Conservation (phyloP, 2,329 filamentous ascomycete genomes). For the Sporothrix dimorphospora region DNA sequence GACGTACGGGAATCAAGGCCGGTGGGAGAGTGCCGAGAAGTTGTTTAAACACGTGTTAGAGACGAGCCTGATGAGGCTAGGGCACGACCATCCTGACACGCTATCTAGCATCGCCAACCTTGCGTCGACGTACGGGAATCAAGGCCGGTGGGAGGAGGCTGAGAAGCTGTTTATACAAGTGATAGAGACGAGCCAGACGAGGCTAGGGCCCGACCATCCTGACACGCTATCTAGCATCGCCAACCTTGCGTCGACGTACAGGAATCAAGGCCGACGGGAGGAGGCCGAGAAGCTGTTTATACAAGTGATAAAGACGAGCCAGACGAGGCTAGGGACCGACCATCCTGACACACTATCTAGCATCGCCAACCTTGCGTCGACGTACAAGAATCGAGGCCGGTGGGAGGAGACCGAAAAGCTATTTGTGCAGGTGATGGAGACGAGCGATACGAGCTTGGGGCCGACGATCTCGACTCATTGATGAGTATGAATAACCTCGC, state of each 20-base stretch:
- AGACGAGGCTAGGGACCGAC: conserved; percentile 16
- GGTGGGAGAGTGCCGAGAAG: not conserved
- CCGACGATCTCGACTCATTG: not conserved
- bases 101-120: not conserved
- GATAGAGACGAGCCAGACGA: not conserved
- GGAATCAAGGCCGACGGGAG: conserved; percentile 24
- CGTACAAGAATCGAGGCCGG: not conserved
- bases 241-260: too few relatives aligned
- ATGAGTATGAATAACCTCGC: too few relatives aligned
- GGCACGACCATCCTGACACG: conserved; percentile 5
- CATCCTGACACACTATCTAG: conserved; percentile 16
- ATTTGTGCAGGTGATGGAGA: conserved; percentile 17
- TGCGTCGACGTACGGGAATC: too few relatives aligned
- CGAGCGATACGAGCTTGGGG: conserved; percentile 4
- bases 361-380: conserved; percentile 17
- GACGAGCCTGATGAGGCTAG: not conserved
- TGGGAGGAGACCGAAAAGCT: too few relatives aligned
- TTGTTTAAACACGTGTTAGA: too few relatives aligned
- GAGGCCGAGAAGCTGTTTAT: conserved; percentile 30
- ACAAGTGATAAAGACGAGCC: not conserved
- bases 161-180: not conserved
- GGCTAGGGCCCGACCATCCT: conserved; percentile 15
- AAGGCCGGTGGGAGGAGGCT: conserved; percentile 7
- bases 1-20: not conserved
- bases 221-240: conserved; percentile 7